Base-by-base conservation (phyloP, 306 rosid genomes). In the Fragaria nilgerrensis region DNA sequence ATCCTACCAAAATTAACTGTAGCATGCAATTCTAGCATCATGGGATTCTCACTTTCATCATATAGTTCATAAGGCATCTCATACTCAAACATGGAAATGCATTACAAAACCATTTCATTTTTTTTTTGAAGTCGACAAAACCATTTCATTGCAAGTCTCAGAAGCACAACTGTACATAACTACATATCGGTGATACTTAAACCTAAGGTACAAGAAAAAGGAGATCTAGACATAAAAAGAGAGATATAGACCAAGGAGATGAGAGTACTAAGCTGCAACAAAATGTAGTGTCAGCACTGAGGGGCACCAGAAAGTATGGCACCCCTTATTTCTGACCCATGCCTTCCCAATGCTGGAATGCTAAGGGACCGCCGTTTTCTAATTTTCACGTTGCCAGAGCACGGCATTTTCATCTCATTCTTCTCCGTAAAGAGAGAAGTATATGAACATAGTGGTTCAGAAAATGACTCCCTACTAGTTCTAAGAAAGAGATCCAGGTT, bases 301-400 rank as follows among this genome's bases (percentile, higher is more conserved):
- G 96, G 88, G 83, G 91, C 74, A 72, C 96, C 92, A 32, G 95
- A 88, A 72, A 88, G 92, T 75, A 90, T 85, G 37, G 90, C 90
- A 75, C 83, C 97, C 63, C 52, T 80, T 61, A 82, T 70, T 55
- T 83, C 72, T 48, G 96, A 81, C 41, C 87, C 84, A 58, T 83
- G 85, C 63, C 87, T 90, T 82, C 88, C 78, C 68, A 86, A 45
- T 59, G 94, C 90, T 2, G 99, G 91, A 84, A 90, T 94, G 87
- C 97, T 89, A 65, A 83, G 97, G 75, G 94, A 90, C 17, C 97
- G 70, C n/a, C 78, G 96, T 84, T 79, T 89, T 84, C 91, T 91
- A 50, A 84, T 29, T 87, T 82, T 89, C 79, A 72, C 39, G 70
- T 72, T 86, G 72, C 82, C 83, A 41, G 85, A 68, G 76, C 86